Base-by-base conservation (phyloP, 148 eudicot species). In the Rheum nobile region DNA sequence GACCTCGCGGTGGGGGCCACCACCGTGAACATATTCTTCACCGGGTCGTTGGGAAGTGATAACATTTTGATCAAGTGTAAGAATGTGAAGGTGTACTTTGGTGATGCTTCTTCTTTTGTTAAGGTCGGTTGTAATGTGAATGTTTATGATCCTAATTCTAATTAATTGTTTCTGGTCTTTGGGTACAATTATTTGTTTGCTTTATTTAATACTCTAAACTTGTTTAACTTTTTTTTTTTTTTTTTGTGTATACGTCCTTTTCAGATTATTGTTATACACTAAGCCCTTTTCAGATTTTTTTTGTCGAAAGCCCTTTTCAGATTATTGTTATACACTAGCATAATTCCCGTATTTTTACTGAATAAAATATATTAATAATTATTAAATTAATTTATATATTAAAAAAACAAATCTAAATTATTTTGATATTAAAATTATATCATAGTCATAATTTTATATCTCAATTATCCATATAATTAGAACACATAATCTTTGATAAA, bases 41-140 rank as follows among this genome's bases (percentile, higher is more conserved):
- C 41, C 1, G 70, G 70, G 41, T 16, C 39, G 39, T 65, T 65
- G 70, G 70, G 70, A 1, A 14, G 21, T 38, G 39, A 65, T 32
- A 17, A 34, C 14, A 32, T 65, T 17, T 1, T 0, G 38, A 17
- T 65, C 16, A 34, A 16, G 24, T 65, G 70, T 65, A 7, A 11
- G 70, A 16, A 65, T 65, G 70, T 65, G 70, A 65, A 65, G 41
- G 70, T 65, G 70, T 31, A 34, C 8, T 34, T 65, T 65, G 39
- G 39, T 17, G 11, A 13, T 10, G 67, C 6, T 54, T 1, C 2
- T 6, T 22, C 29, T 22, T 65, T 65, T 17, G 70, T 4, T 4
- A 65, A 65, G 70, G 70, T 65, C 32, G 70, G 10, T 31, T 65
- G 70, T 65, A 0, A 29, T 65, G 70, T 65, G 38, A 24, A 7